Evolutionary conservation across 345 rosid species (phyloP), one percentile per base, ranked within the genome.

Genomic region (Draba incana): DNA sequence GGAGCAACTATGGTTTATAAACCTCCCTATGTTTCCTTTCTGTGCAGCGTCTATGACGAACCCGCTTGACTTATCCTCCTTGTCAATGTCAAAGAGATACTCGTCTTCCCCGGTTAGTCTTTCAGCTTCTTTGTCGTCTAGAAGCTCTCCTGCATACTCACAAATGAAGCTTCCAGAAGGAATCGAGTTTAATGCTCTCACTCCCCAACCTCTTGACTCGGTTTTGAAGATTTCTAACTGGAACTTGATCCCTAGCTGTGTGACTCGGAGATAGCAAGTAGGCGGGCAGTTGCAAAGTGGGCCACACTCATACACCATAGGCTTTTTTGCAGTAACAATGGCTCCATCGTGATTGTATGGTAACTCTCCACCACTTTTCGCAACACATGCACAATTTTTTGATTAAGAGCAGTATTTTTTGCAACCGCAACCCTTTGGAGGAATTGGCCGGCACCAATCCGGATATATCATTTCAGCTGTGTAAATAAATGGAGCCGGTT

Each of bases 1-100:
- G 1, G 96, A 85, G 76, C 93, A 92, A 46, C 96, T 88, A 65
- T 92, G 92, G 81, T 92, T 92, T 53, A 92, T 76, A 66, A 92
- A 87, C 60, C 96, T 84, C 50, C 96, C 98, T n/a, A 88, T 65
- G 49, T 85, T 87, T 8, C 92, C 96, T 68, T 43, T 66, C 62
- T 39, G 70, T 41, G 87, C 90, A 31, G 92, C 93, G 71, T 92
- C 91, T 44, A 92, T 87, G 35, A 92, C 87, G 80, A 86, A 88
- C 41, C 73, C 75, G 10, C 38, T 35, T 10, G 2, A 6, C 38
- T 35, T 10, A 65, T 66, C 79, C 30, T 76, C 82, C 68, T 75
- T 76, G 13, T 96, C 92, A 12, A 92, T 81, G 68, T 92, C 93
- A 66, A 88, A 88, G 14, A 90, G 80, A 74, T 88, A 92, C 78